Conservation (phyloP, 805 yeast genomes). For the Blastobotrys americana region DNA sequence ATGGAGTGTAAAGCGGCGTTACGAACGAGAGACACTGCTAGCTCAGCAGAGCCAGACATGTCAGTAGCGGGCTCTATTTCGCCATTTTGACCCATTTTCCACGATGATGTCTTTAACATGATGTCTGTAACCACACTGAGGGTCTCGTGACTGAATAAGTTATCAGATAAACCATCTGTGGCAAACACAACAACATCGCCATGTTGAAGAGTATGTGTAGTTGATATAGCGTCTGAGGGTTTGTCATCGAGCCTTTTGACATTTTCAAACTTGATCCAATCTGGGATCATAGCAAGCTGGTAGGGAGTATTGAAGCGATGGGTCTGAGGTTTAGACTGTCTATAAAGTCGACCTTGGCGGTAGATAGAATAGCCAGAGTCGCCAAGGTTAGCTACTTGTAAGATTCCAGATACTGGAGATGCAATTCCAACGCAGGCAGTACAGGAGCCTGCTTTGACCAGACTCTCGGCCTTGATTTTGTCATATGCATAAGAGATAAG, state of each 20-base stretch:
- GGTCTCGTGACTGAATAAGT: constrained; percentile 65
- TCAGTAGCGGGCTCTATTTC: constrained; percentile 18
- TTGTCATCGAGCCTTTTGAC: constrained; percentile 55
- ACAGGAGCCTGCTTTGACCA: constrained; percentile 84
- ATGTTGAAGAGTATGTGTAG: constrained; percentile 54
- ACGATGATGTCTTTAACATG: constrained; percentile 30
- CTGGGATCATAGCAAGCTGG: constrained; percentile 81
- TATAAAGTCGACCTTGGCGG: constrained; percentile 52
- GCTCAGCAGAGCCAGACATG: constrained; percentile 35
- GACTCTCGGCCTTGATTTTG: constrained; percentile 44
- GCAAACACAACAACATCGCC: constrained; percentile 79
- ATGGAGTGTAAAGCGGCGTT: constrained; percentile 63
- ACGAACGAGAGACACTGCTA: constrained; percentile 51
- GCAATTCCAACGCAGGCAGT: constrained; percentile 82
- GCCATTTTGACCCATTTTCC: constrained; percentile 27
- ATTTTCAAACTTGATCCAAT: constrained; percentile 28
- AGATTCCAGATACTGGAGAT: constrained; percentile 39
- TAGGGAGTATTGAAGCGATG: constrained; percentile 89
- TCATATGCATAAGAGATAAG: constrained; percentile 53
- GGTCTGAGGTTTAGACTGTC: constrained; percentile 69
- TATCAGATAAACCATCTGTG: constrained; percentile 92
- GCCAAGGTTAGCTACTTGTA: constrained; percentile 75
- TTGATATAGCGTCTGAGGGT: constrained; percentile 63
- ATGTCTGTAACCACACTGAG: constrained; percentile 58
- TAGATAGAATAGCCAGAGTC: constrained; percentile 93